Percentiles rank a stretch among this genome's conserved stretches.
These are phyloP conservation scores for Pythium plurisporium DNA, from an alignment of 352 stramenopile species.

Conservation along the genomic window DNA sequence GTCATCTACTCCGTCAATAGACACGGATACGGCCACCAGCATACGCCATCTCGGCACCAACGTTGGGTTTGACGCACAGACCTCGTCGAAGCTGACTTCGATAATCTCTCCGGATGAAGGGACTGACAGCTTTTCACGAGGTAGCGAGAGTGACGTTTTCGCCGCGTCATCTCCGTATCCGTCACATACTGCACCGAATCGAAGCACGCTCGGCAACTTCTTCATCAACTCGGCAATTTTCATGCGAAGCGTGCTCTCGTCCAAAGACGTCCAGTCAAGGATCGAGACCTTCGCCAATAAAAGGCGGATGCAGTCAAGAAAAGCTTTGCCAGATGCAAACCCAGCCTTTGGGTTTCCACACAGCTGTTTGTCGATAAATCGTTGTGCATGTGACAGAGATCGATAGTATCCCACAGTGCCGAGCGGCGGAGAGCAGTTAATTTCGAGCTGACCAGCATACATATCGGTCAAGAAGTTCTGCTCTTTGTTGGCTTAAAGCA, in stretches of 20 bases:
- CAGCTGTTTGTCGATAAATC: slow-evolving; percentile 30
- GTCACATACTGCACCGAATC: slow-evolving; percentile 26
- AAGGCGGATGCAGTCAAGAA: slow-evolving; percentile 66
- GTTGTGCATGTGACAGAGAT: slow-evolving; percentile 38
- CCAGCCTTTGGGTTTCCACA: slow-evolving; percentile 23
- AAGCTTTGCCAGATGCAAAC: slow-evolving; percentile 41
- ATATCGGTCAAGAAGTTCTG: slow-evolving; percentile 64
- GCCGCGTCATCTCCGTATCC: slow-evolving; percentile 31
- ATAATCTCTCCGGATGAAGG: slow-evolving; percentile 28
- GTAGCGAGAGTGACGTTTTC: background rate
- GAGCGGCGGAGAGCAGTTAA: slow-evolving; percentile 69
- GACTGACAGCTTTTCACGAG: slow-evolving; percentile 27
- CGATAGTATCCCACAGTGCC: slow-evolving; percentile 64
- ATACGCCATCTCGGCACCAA: slow-evolving; percentile 35
- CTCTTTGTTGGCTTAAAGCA: slow-evolving; percentile 48
- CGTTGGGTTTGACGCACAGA: slow-evolving; percentile 29
- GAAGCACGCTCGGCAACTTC: slow-evolving; percentile 42
- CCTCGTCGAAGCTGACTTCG: slow-evolving; percentile 23
- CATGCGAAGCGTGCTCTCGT: slow-evolving; percentile 46
- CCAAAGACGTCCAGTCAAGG: slow-evolving; percentile 68
- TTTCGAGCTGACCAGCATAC: slow-evolving; percentile 51
- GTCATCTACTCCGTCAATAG: slow-evolving; percentile 32
- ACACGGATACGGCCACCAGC: slow-evolving; percentile 7
- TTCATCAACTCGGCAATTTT: slow-evolving; percentile 47
- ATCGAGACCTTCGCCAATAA: slow-evolving; percentile 73